A percentile compares a stretch with the other conserved stretches of the same genome.
Evolutionary conservation across 192 early-diverging fungal genomes (phyloP).

Genomic region (Linnemannia elongata): DNA sequence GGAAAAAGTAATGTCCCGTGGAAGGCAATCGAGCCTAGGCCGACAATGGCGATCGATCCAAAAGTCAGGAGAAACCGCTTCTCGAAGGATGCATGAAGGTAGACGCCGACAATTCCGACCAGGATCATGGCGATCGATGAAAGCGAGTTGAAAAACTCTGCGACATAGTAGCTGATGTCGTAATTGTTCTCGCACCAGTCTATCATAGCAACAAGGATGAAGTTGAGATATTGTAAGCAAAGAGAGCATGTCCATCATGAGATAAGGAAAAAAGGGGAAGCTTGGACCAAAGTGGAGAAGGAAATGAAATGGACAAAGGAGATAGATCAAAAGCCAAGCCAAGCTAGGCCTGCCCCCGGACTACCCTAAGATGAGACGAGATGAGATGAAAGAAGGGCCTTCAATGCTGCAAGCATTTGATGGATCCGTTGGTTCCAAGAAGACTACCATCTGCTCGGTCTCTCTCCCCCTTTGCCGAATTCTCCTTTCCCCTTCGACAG

Average conservation of each 20-base stretch:
- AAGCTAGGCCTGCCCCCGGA: too few species aligned
- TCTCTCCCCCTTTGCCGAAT: too few species aligned
- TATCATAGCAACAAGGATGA: slow-evolving; percentile 2
- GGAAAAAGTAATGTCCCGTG: slow-evolving; percentile 52
- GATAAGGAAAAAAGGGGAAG: background rate
- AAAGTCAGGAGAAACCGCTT: slow-evolving; percentile 50
- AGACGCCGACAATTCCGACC: slow-evolving; percentile 46
- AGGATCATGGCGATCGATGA: slow-evolving; percentile 60
- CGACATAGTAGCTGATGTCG: slow-evolving; percentile 71
- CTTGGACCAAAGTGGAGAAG: too few species aligned
- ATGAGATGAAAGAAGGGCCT: too few species aligned
- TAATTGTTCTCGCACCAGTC: slow-evolving; percentile 82
- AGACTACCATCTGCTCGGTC: too few species aligned
- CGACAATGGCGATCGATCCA: slow-evolving; percentile 43
- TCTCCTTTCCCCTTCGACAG: too few species aligned
- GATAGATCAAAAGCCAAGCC: too few species aligned
- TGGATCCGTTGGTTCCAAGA: too few species aligned
- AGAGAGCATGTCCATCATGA: background rate
- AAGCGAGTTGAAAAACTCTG: slow-evolving; percentile 79
- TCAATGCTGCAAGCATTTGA: too few species aligned
- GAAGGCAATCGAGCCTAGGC: slow-evolving; percentile 51
- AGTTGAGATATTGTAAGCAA: background rate
- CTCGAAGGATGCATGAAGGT: slow-evolving; percentile 41
- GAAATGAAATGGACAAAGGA: too few species aligned
- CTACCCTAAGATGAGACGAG: too few species aligned